Conservation (phyloP, 768 basidiomycete species). For the Russula virescens region DNA sequence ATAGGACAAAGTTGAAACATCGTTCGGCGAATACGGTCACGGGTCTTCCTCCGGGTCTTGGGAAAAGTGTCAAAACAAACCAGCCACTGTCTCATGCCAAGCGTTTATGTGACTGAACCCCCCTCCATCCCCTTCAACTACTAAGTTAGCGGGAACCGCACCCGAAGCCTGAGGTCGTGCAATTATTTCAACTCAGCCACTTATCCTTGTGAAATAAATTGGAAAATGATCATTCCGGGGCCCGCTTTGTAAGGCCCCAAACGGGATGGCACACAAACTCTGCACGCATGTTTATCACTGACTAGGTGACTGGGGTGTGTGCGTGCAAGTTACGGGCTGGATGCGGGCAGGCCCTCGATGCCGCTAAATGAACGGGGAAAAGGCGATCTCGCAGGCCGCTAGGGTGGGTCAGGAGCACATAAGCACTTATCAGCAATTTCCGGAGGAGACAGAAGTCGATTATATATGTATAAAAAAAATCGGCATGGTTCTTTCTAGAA, state of each 20-base stretch:
- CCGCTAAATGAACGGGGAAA: conserved; percentile 9
- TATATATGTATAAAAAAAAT: conserved; percentile 5
- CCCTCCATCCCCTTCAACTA: background rate
- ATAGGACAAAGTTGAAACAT: background rate
- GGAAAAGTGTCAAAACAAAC: conserved; percentile 6
- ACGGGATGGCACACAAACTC: background rate
- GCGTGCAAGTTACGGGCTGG: background rate
- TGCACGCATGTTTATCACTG: background rate
- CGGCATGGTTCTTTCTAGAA: conserved; percentile 2
- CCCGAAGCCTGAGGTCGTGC: background rate
- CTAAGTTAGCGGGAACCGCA: background rate
- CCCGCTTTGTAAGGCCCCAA: background rate
- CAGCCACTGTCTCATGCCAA: conserved; percentile 1
- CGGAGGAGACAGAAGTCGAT: background rate
- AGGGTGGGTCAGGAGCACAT: background rate
- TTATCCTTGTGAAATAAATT: background rate
- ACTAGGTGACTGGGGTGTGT: background rate
- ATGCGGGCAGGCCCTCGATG: background rate
- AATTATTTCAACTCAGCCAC: background rate
- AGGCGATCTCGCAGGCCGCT: background rate
- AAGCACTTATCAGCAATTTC: conserved; percentile 6
- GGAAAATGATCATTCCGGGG: conserved; percentile 1
- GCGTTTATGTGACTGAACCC: background rate
- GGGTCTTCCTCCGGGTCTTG: background rate
- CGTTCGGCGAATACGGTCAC: conserved; percentile 1